phyloP scores from a whole-genome alignment of 805 yeast genomes.

The Suhomyces tanzawaensis region DNA sequence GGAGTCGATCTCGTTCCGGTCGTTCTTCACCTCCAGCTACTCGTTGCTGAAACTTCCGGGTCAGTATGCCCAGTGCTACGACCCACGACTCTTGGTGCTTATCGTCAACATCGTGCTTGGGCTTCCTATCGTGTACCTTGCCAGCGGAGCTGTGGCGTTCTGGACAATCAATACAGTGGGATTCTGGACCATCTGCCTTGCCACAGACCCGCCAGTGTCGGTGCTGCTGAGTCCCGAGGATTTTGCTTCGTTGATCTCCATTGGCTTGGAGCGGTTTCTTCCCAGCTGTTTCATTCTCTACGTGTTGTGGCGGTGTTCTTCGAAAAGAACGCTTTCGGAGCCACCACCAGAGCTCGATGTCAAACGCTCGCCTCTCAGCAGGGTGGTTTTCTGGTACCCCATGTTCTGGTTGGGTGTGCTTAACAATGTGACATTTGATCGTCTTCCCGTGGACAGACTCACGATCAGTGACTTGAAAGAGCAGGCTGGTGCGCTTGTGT shows the following conservation, averaged over 20 bases:
- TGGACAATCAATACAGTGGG: slow-evolving; percentile 66
- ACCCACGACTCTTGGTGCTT: slow-evolving; percentile 61
- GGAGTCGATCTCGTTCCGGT: slow-evolving; percentile 55
- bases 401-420: slow-evolving; percentile 80
- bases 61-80: slow-evolving; percentile 55
- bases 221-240: slow-evolving; percentile 52
- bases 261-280: slow-evolving; percentile 69
- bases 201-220: slow-evolving; percentile 75
- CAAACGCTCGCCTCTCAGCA: slow-evolving; percentile 37
- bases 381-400: slow-evolving; percentile 67
- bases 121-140: slow-evolving; percentile 54
- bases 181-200: slow-evolving; percentile 77
- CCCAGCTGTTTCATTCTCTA: slow-evolving; percentile 73
- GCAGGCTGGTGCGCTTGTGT: slow-evolving; percentile 74
- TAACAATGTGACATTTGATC: slow-evolving; percentile 84
- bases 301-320: slow-evolving; percentile 62
- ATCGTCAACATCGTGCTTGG: slow-evolving; percentile 61
- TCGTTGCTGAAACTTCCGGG: slow-evolving; percentile 45
- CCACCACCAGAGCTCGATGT: slow-evolving; percentile 7
- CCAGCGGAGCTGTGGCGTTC: slow-evolving; percentile 42
- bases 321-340: slow-evolving; percentile 44
- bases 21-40: slow-evolving; percentile 75
- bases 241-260: slow-evolving; percentile 61
- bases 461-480: slow-evolving; percentile 66
- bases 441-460: slow-evolving; percentile 83